phyloP scores from a whole-genome alignment of 2,329 filamentous ascomycete species.

The Sordariomycetes sp. region DNA sequence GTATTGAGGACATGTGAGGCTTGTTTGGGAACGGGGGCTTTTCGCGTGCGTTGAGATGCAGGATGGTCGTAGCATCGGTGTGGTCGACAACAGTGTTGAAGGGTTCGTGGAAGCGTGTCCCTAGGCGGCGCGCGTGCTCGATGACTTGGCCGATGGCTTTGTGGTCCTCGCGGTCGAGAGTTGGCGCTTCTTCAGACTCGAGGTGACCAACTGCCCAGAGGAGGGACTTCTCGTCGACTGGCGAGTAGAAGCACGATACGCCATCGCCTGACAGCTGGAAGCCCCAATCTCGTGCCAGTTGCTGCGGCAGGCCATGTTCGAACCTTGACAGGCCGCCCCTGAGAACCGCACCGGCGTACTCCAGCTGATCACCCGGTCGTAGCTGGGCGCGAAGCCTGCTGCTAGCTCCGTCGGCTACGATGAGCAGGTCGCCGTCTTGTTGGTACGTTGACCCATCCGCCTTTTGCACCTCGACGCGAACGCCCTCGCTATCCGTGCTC shows the following conservation, averaged over 20 bases:
- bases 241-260: slow-evolving; percentile 31
- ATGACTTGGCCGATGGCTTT: slow-evolving; percentile 18
- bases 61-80: slow-evolving; percentile 26
- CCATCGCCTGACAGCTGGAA: slow-evolving; percentile 27
- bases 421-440: slow-evolving; percentile 28
- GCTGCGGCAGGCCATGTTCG: slow-evolving; percentile 17
- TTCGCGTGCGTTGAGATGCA: slow-evolving; percentile 31
- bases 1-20: too few species aligned
- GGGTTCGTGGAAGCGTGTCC: slow-evolving; percentile 23
- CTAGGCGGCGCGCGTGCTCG: slow-evolving; percentile 18
- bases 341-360: slow-evolving; percentile 28
- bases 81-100: slow-evolving; percentile 27
- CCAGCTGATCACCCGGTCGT: slow-evolving; percentile 26
- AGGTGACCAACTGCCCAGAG: slow-evolving; percentile 32
- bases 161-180: slow-evolving; percentile 6
- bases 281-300: slow-evolving; percentile 28
- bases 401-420: slow-evolving; percentile 33
- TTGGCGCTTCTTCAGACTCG: slow-evolving; percentile 10
- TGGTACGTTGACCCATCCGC: slow-evolving; percentile 3
- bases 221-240: slow-evolving; percentile 27
- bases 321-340: slow-evolving; percentile 28
- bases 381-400: slow-evolving; percentile 28
- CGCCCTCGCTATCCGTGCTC: slow-evolving; percentile 11
- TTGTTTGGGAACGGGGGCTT: slow-evolving; percentile 28
- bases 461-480: slow-evolving; percentile 11